Percentiles rank a stretch among this genome's conserved stretches.
These are phyloP conservation scores for Ophiocordyceps camponoti-floridani DNA, from an alignment of 2,329 filamentous ascomycete genomes.

Conservation along the genomic window DNA sequence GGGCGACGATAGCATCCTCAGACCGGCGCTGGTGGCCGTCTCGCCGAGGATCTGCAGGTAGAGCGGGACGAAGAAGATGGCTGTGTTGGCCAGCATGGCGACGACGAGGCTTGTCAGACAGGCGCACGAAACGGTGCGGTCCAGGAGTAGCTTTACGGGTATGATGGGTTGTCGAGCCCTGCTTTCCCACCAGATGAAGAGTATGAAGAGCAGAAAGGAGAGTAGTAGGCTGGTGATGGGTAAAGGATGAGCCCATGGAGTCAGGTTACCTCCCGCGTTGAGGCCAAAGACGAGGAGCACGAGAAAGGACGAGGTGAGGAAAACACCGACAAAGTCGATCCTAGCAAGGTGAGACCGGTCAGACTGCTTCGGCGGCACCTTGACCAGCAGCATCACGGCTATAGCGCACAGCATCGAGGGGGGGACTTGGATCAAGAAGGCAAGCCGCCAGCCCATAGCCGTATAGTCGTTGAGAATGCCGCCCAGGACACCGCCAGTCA, in stretches of 20 bases:
- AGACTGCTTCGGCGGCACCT: conserved; percentile 56
- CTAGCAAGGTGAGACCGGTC: conserved; percentile 52
- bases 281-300: conserved; percentile 61
- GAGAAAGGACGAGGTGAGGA: conserved; percentile 46
- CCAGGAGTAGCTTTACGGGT: conserved; percentile 55
- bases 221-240: conserved; percentile 54
- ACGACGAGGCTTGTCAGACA: conserved; percentile 63
- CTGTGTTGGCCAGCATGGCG: conserved; percentile 59
- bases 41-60: conserved; percentile 69
- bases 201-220: conserved; percentile 38
- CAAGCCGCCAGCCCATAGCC: conserved; percentile 21
- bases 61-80: conserved; percentile 66
- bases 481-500: conserved; percentile 67
- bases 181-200: conserved; percentile 59
- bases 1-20: conserved; percentile 56
- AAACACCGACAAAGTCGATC: conserved; percentile 64
- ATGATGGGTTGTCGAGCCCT: conserved; percentile 62
- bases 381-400: conserved; percentile 49
- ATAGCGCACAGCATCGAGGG: conserved; percentile 54
- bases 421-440: conserved; percentile 35
- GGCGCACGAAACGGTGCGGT: conserved; percentile 57
- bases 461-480: conserved; percentile 56
- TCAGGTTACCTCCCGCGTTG: conserved; percentile 66
- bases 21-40: conserved; percentile 50
- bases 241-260: conserved; percentile 69